These are phyloP conservation scores for Eucalyptus victrix DNA, from an alignment of 345 rosid species.

Conservation along the genomic window DNA sequence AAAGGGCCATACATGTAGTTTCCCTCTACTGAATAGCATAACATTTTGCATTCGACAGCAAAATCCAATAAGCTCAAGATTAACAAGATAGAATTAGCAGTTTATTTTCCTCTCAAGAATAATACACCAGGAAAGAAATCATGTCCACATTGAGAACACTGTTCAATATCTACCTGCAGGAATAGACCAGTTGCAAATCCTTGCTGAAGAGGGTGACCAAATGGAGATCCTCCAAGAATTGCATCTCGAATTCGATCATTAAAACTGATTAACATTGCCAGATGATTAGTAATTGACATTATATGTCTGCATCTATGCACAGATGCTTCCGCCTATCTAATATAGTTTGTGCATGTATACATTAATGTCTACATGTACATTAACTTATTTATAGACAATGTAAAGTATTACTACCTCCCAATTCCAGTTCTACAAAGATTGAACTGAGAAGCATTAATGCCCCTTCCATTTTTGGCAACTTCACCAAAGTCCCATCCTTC, in stretches of 20 bases:
- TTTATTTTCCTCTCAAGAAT: background rate
- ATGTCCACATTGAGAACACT: background rate
- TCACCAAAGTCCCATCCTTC: slow-evolving; percentile 99
- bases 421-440: slow-evolving; percentile 77
- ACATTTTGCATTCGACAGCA: background rate
- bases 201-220: slow-evolving; percentile 96
- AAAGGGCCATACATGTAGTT: background rate
- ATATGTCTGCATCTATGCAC: background rate
- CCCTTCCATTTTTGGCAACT: slow-evolving; percentile 92
- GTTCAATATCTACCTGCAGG: slow-evolving; percentile 45
- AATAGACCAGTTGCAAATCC: slow-evolving; percentile 84
- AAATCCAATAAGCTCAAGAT: background rate
- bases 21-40: background rate
- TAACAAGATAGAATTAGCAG: background rate
- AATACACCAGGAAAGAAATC: background rate
- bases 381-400: background rate
- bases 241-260: slow-evolving; percentile 98
- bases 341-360: background rate
- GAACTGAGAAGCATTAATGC: slow-evolving; percentile 77
- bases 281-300: background rate
- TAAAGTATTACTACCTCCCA: slow-evolving; percentile 50
- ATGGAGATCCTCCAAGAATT: slow-evolving; percentile 95
- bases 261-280: slow-evolving; percentile 42
- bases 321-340: background rate
- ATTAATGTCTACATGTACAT: background rate